Evolutionary conservation across 805 yeast genomes (phyloP).

Genomic region (Metschnikowia orientalis): DNA sequence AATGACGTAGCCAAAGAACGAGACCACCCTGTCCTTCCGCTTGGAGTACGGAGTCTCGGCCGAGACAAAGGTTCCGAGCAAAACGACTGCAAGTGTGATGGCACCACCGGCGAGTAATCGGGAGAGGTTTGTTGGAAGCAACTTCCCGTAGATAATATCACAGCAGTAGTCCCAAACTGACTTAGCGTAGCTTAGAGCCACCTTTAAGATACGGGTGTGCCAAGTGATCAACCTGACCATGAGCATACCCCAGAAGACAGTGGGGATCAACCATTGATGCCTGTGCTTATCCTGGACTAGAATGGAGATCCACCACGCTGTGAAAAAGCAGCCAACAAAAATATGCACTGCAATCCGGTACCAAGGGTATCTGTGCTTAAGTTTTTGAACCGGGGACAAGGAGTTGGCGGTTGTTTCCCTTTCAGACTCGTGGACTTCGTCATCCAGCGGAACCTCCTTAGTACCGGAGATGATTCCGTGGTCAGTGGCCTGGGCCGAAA

Average conservation of each 20-base stretch:
- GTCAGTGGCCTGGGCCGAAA: too few species aligned
- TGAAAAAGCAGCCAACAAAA: conserved; percentile 22
- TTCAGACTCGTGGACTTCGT: conserved; percentile 12
- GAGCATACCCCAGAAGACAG: conserved; percentile 47
- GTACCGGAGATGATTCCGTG: too few species aligned
- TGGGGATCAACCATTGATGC: conserved; percentile 55
- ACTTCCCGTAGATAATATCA: conserved; percentile 31
- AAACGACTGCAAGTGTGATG: conserved; percentile 43
- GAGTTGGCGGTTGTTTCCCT: conserved; percentile 7
- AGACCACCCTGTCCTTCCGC: conserved; percentile 51
- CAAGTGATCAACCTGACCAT: conserved; percentile 50
- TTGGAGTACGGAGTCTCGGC: conserved; percentile 43
- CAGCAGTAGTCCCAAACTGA: conserved; percentile 26
- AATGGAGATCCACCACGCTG: conserved; percentile 48
- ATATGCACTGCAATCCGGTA: conserved; percentile 15
- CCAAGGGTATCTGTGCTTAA: conserved; percentile 15
- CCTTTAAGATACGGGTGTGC: conserved; percentile 33
- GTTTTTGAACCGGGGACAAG: conserved; percentile 6
- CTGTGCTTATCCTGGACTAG: conserved; percentile 47
- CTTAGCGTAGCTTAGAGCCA: conserved; percentile 12
- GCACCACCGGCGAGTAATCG: conserved; percentile 43
- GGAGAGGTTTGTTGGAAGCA: conserved; percentile 38
- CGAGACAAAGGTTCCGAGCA: conserved; percentile 53
- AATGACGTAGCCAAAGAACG: conserved; percentile 52
- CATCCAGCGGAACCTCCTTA: too few species aligned